Evolutionary conservation across 345 rosid species (phyloP).

Genomic region (Gossypium australe): DNA sequence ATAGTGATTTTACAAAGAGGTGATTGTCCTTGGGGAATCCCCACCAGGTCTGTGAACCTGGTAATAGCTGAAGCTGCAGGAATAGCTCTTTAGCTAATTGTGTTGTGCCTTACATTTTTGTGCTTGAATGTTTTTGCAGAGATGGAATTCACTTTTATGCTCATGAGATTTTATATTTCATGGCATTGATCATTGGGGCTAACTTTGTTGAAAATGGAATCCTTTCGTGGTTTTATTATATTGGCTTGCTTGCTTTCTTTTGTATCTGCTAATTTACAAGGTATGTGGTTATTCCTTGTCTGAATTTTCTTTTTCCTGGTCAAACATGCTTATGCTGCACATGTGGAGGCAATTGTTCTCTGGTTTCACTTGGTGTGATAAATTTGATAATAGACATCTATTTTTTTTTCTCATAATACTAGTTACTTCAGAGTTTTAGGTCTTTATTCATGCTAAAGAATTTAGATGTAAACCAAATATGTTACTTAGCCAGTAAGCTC

Average conservation of each 20-base stretch:
- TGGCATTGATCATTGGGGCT: constrained; percentile 19
- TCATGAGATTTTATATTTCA: constrained; percentile 3
- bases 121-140: constrained; percentile 14
- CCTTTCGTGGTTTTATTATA: constrained; percentile 32
- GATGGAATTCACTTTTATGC: constrained; percentile 15
- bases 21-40: neutral
- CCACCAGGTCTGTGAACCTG: neutral
- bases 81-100: neutral
- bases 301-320: neutral
- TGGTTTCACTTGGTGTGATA: neutral
- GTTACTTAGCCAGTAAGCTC: neutral
- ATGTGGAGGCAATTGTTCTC: neutral
- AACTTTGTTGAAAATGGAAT: constrained; percentile 47
- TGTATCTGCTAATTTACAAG: constrained; percentile 69
- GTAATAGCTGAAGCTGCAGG: neutral
- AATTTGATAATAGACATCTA: neutral
- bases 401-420: neutral
- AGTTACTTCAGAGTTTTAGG: neutral
- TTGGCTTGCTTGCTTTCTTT: constrained; percentile 46
- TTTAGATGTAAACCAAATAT: neutral
- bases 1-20: neutral
- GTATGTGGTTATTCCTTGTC: constrained; percentile 28
- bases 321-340: neutral
- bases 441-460: neutral
- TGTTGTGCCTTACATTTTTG: neutral